These are phyloP conservation scores for Berkeleyomyces rouxiae DNA, from an alignment of 2,329 filamentous ascomycete genomes.

Conservation along the genomic window DNA sequence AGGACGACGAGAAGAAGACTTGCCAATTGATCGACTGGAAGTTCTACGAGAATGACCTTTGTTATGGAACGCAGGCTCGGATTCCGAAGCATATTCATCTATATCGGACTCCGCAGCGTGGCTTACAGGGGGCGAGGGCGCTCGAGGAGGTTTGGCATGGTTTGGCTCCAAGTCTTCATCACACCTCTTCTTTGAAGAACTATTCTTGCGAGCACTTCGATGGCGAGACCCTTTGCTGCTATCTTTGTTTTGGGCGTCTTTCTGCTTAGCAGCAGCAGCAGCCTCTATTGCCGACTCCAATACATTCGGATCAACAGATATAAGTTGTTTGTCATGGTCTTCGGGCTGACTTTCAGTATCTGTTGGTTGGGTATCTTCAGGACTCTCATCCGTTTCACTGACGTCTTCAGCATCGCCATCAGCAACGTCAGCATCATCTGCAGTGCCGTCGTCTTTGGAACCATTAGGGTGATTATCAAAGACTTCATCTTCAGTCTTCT, in stretches of 20 bases:
- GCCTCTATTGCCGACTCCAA: background rate
- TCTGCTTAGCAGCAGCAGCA: background rate
- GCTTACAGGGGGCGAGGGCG: constrained; percentile 6
- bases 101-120: background rate
- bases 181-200: background rate
- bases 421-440: background rate
- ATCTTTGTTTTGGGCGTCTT: background rate
- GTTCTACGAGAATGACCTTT: constrained; percentile 7
- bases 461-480: no score
- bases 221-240: background rate
- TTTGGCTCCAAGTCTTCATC: background rate
- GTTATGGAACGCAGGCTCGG: background rate
- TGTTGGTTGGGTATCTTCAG: background rate
- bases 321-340: background rate
- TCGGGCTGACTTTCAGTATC: background rate
- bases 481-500: background rate
- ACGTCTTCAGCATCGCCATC: background rate
- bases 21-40: constrained; percentile 5
- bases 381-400: background rate
- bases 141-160: background rate
- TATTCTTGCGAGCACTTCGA: background rate
- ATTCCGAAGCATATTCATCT: background rate
- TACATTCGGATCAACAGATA: background rate
- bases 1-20: background rate
- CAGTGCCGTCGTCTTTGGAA: no score